A percentile compares a stretch with the other conserved stretches of the same genome.
phyloP scores from a whole-genome alignment of 2,329 filamentous ascomycete species.

The Cryphonectria nitschkei region DNA sequence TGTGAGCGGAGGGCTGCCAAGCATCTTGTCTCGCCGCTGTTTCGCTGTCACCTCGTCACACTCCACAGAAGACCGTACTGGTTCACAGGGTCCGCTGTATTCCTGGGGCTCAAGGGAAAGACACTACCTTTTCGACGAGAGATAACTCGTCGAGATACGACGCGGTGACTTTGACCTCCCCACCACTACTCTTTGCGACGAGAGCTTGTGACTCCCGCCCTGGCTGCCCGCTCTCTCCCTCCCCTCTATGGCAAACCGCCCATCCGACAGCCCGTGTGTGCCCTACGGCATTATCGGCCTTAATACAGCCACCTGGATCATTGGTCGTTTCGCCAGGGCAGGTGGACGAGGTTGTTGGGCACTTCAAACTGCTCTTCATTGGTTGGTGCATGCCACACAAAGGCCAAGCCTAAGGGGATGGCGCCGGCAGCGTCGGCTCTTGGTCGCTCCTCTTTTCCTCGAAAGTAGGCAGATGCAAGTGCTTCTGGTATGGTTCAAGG shows the following conservation, averaged over 20 bases:
- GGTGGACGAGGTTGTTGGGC: constrained; percentile 1
- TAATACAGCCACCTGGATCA: background rate
- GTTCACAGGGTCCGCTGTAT: background rate
- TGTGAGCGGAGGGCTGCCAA: background rate
- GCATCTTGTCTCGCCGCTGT: constrained; percentile 4
- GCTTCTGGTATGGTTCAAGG: background rate
- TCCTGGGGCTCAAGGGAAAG: background rate
- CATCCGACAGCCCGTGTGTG: background rate
- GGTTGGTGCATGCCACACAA: background rate
- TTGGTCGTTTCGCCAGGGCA: background rate
- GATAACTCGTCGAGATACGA: constrained; percentile 6
- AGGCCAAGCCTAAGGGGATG: background rate
- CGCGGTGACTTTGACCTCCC: background rate
- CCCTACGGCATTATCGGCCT: background rate
- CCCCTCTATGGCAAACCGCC: background rate
- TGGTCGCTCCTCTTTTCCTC: background rate
- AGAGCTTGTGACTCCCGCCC: background rate
- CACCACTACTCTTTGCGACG: background rate
- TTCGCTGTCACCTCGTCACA: background rate
- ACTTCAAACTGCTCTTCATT: background rate
- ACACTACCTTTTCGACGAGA: background rate
- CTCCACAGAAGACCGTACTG: background rate
- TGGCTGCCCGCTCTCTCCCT: background rate
- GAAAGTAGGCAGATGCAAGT: background rate
- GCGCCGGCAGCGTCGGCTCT: constrained; percentile 3